Evolutionary conservation across 345 rosid species (phyloP), one percentile per base, ranked within the genome.

Genomic region (Syzygium grande): DNA sequence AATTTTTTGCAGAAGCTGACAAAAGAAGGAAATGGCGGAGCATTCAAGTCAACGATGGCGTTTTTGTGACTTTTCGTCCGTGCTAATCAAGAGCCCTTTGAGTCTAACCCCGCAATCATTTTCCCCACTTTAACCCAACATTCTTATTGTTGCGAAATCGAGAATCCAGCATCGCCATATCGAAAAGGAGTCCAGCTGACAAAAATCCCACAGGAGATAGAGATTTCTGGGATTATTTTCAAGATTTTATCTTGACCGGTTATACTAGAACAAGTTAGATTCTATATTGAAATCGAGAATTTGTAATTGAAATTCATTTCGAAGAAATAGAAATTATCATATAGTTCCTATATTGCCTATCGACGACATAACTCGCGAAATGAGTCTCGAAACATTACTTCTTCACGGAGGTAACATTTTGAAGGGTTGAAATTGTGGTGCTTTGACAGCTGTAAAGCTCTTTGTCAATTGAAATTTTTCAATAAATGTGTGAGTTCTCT

Each of bases 101-200:
- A 73, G 80, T 68, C 80, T 17, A 68, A 73, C 46, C 46, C 46
- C 25, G 46, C 49, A 34, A 73, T 73, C 80, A 73, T 73, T 34
- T 34, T 73, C 80, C 80, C 80, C 80, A 73, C 80, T 34, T 73
- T 73, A 73, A 68, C 80, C 49, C 80, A 34, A 73, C 80, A 73
- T 73, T 68, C 80, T 34, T 38, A 34, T 73, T 73, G 80, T 34
- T 73, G 80, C 80, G 80, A 73, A 68, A 19, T 3, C 80, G 2
- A 73, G 80, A 34, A 73, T 22, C 25, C 80, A 34, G 80, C 11
- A 73, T 34, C 25, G 49, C 80, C 80, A 73, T 34, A 4, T 21
- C 4, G 7, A 68, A 34, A 68, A 68, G 80, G 46, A 8, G 80
- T 68, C 80, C 80, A 73, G 49, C 80, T 73, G 49, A 73, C 80